Conservation (phyloP, 768 basidiomycete species). For the Tulasnella sp. region DNA sequence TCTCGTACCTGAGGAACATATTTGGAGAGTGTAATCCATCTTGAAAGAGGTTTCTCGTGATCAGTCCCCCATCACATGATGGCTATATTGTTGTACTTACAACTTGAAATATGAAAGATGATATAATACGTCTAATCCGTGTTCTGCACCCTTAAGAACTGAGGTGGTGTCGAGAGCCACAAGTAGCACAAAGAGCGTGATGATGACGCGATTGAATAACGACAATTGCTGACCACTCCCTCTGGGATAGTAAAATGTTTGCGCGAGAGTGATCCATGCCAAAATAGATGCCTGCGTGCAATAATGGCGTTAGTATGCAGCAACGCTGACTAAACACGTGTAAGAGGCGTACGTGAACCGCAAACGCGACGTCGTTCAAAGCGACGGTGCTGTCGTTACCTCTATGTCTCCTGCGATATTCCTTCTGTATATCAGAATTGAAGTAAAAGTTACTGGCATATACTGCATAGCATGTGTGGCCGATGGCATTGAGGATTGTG, state of each 20-base stretch:
- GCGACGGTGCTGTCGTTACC: slow-evolving; percentile 28
- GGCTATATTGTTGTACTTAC: no score
- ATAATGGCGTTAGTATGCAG: slow-evolving; percentile 24
- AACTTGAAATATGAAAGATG: slow-evolving; percentile 27
- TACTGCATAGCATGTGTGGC: slow-evolving; percentile 20
- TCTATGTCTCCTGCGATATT: slow-evolving; percentile 28
- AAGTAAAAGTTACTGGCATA: slow-evolving; percentile 26
- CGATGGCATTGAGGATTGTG: slow-evolving; percentile 28
- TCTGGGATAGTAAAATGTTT: slow-evolving; percentile 26
- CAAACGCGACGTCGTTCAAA: slow-evolving; percentile 30
- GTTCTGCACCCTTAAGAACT: slow-evolving; percentile 10
- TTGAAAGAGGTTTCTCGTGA: no score
- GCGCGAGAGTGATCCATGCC: slow-evolving; percentile 23
- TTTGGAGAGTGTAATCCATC: slow-evolving; percentile 27
- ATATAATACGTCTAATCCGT: slow-evolving; percentile 23
- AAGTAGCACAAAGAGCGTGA: slow-evolving; percentile 20
- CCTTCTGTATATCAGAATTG: slow-evolving; percentile 22
- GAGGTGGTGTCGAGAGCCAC: slow-evolving; percentile 20
- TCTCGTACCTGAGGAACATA: slow-evolving; percentile 29
- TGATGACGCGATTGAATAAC: slow-evolving; percentile 18
- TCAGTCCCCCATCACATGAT: no score
- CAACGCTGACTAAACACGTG: slow-evolving; percentile 21
- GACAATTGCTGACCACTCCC: slow-evolving; percentile 15
- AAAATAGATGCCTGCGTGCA: slow-evolving; percentile 25
- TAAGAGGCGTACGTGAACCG: slow-evolving; percentile 23